These are phyloP conservation scores for Loxodes magnus DNA, from an alignment of 73 alveolate genomes.

Conservation along the genomic window DNA sequence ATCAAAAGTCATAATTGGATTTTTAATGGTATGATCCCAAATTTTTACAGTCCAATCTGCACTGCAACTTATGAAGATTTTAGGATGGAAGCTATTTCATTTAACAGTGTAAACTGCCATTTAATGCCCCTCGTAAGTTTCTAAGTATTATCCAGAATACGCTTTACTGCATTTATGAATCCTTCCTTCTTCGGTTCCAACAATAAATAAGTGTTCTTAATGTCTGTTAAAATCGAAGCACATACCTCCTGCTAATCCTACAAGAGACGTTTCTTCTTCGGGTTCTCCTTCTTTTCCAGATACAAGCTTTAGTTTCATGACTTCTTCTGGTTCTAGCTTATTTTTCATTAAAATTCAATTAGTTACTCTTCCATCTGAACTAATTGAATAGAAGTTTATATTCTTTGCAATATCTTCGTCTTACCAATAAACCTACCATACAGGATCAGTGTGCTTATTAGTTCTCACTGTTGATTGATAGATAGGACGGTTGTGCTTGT, in stretches of 20 bases:
- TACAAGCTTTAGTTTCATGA: conserved; percentile 57
- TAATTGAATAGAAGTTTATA: conserved; percentile 87
- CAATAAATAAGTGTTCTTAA: conserved; percentile 91
- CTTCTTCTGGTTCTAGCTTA: conserved; percentile 88
- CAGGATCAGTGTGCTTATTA: conserved; percentile 99
- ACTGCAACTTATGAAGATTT: conserved; percentile 88
- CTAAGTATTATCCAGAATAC: conserved; percentile 83
- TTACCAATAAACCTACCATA: conserved; percentile 95
- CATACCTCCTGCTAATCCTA: conserved; percentile 99
- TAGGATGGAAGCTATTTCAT: conserved; percentile 97
- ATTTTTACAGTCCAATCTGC: conserved; percentile 99
- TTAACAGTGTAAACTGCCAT: conserved; percentile 97
- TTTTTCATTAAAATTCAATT: conserved; percentile 93
- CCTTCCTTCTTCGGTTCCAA: conserved; percentile 99
- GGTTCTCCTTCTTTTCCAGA: conserved; percentile 55
- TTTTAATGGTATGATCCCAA: conserved; percentile 90
- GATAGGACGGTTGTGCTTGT: conserved; percentile 89
- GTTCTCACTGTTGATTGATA: conserved; percentile 92
- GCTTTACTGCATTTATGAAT: conserved; percentile 98
- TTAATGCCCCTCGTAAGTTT: conserved; percentile 51
- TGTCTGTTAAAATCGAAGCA: conserved; percentile 95
- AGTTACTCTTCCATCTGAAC: conserved; percentile 99
- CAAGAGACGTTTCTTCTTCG: conserved; percentile 63
- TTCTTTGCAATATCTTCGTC: conserved; percentile 75
- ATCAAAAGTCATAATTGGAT: conserved; percentile 95